Evolutionary conservation across 2,329 filamentous ascomycete species (phyloP).

Genomic region (Colletotrichum horii): DNA sequence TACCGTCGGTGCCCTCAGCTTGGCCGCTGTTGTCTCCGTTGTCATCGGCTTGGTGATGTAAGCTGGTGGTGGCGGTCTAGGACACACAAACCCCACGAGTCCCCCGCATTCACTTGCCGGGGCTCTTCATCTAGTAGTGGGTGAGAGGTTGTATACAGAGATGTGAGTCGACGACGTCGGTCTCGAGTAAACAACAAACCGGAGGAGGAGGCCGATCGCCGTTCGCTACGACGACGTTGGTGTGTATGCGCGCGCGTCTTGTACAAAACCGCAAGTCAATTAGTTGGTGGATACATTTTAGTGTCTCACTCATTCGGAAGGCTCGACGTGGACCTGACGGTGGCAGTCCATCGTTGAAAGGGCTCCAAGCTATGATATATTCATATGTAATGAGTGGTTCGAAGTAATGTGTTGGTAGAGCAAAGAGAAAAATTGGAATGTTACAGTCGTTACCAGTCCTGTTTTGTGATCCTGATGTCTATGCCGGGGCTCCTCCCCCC

Average conservation of each 20-base stretch:
- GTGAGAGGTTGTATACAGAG: neutral
- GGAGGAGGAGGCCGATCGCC: neutral
- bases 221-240: neutral
- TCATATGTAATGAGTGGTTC: constrained; percentile 18
- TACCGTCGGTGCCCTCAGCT: constrained; percentile 4
- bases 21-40: constrained; percentile 9
- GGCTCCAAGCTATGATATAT: constrained; percentile 12
- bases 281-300: neutral
- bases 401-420: constrained; percentile 13
- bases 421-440: constrained; percentile 13
- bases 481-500: neutral
- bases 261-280: constrained; percentile 6
- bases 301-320: constrained; percentile 17
- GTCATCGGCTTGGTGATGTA: constrained; percentile 17
- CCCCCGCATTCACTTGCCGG: neutral
- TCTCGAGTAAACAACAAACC: neutral
- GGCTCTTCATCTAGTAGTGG: neutral
- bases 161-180: neutral
- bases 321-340: constrained; percentile 2
- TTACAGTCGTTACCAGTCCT: constrained; percentile 15
- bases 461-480: neutral
- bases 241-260: neutral
- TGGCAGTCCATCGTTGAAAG: neutral
- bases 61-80: neutral
- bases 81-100: neutral